Conservation (phyloP, 1,139 yeast species). For the Yamadazyma sp. region DNA sequence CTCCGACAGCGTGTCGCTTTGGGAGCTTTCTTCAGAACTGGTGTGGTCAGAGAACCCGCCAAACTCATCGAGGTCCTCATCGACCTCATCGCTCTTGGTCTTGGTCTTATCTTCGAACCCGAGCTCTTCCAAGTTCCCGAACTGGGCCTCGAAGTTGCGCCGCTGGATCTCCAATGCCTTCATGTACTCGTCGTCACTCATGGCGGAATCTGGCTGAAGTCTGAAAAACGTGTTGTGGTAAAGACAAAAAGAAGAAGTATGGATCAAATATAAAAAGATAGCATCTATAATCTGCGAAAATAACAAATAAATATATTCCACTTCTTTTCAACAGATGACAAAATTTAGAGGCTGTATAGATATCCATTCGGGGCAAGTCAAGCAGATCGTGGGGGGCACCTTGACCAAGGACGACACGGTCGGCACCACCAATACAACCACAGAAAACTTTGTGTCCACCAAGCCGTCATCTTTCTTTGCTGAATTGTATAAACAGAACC, state of each 20-base stretch:
- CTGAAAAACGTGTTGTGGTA: not conserved
- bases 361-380: constrained; percentile 90
- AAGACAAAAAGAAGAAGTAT: not conserved
- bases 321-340: constrained; percentile 59
- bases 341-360: constrained; percentile 93
- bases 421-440: constrained; percentile 30
- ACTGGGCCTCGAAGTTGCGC: constrained; percentile 66
- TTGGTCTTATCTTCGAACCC: constrained; percentile 60
- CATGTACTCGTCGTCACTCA: constrained; percentile 42
- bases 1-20: not conserved
- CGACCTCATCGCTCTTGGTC: constrained; percentile 11
- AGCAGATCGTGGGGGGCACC: constrained; percentile 96
- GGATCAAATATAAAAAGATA: not conserved
- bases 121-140: constrained; percentile 59
- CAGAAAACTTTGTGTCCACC: constrained; percentile 78
- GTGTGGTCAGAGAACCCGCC: constrained; percentile 1
- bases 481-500: constrained; percentile 57
- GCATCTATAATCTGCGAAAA: not conserved
- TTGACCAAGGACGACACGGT: constrained; percentile 52
- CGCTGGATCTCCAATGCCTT: constrained; percentile 57
- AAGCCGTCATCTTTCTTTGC: constrained; percentile 80
- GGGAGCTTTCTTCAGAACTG: too few relatives aligned
- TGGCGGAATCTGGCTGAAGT: not conserved
- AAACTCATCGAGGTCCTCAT: constrained; percentile 19
- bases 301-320: not conserved